Conservation (phyloP, 2,329 filamentous ascomycete genomes). For the Helminthosporium solani region DNA sequence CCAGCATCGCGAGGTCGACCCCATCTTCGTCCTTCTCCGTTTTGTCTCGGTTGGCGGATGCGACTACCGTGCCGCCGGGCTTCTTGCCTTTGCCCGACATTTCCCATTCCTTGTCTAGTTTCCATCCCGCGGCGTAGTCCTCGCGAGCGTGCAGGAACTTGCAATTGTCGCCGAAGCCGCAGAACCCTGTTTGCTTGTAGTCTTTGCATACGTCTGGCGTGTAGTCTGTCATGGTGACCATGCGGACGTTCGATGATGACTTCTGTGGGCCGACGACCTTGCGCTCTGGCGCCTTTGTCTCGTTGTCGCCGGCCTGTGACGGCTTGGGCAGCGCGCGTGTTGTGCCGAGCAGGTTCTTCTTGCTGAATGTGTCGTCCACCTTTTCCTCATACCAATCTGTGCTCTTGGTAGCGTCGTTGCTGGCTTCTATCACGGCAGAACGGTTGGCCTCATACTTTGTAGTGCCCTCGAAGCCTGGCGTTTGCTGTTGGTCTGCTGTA, state of each 20-base stretch:
- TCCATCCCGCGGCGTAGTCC: constrained; percentile 90
- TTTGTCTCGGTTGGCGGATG: constrained; percentile 56
- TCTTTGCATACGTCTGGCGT: constrained; percentile 95
- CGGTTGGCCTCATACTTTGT: constrained; percentile 63
- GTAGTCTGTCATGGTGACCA: constrained; percentile 86
- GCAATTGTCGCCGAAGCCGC: constrained; percentile 75
- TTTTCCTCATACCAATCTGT: constrained; percentile 86
- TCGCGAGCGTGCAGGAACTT: constrained; percentile 77
- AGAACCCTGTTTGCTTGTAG: constrained; percentile 70
- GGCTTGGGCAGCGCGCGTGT: constrained; percentile 52
- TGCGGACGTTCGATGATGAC: constrained; percentile 84
- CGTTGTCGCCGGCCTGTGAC: constrained; percentile 70
- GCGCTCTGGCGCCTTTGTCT: constrained; percentile 68
- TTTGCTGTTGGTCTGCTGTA: constrained; percentile 53
- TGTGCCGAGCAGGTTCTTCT: constrained; percentile 61
- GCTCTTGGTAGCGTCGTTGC: constrained; percentile 86
- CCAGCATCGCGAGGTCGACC: constrained; percentile 69
- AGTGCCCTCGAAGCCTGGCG: constrained; percentile 44
- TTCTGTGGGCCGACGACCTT: constrained; percentile 87
- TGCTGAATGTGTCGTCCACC: constrained; percentile 50
- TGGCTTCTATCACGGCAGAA: constrained; percentile 61
- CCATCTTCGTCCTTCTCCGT: constrained; percentile 49
- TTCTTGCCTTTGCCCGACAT: constrained; percentile 67
- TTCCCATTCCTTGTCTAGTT: constrained; percentile 94
- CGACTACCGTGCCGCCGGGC: constrained; percentile 53